These are phyloP conservation scores for Lippia alba DNA, from an alignment of 305 asterid species.

Conservation along the genomic window DNA sequence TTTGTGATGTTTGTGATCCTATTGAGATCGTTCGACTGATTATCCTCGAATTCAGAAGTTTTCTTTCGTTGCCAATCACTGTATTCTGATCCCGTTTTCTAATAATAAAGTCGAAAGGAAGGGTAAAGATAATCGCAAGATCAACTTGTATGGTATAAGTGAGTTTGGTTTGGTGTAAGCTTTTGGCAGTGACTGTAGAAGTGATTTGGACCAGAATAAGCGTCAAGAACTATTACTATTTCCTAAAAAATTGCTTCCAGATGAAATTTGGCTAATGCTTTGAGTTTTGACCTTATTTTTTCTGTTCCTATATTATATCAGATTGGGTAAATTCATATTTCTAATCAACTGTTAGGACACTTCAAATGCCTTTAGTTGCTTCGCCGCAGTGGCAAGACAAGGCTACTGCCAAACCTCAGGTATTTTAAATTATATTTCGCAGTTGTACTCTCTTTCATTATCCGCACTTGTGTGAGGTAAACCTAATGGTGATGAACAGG, in stretches of 20 bases:
- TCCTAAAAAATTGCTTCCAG: neutral
- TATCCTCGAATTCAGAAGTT: neutral
- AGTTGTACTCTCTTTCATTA: neutral
- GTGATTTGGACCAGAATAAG: neutral
- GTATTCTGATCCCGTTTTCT: neutral
- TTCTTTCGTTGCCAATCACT: neutral
- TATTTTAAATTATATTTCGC: slow-evolving; percentile 23
- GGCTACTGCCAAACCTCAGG: slow-evolving; percentile 74
- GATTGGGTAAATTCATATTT: slow-evolving; percentile 23
- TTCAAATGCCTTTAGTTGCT: slow-evolving; percentile 56
- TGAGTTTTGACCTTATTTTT: neutral
- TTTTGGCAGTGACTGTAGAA: neutral
- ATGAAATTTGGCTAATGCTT: slow-evolving; percentile 7
- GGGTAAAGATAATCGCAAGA: neutral
- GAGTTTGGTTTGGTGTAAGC: neutral
- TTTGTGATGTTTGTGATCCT: neutral
- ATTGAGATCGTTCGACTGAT: neutral
- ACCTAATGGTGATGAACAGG: slow-evolving; percentile 42
- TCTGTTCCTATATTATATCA: slow-evolving; percentile 22
- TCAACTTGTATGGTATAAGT: neutral
- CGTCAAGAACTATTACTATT: neutral
- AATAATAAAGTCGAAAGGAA: neutral
- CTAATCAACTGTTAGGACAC: slow-evolving; percentile 24
- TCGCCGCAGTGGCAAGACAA: slow-evolving; percentile 83
- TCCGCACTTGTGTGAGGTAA: neutral